These are phyloP conservation scores for Talaromyces sp. DNA, from an alignment of 2,329 filamentous ascomycete genomes.

Conservation along the genomic window DNA sequence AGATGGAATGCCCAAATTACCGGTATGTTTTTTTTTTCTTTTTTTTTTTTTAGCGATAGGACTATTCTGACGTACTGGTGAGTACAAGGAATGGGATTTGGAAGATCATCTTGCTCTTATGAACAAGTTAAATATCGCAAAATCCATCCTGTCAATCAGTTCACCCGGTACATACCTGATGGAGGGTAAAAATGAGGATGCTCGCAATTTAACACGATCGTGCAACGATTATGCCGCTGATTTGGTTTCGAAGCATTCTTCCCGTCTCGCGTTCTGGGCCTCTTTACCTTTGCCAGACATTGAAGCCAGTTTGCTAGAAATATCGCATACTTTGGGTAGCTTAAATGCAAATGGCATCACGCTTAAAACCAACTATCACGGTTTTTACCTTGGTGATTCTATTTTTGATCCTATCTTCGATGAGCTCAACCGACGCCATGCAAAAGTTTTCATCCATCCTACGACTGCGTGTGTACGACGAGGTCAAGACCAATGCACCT, in stretches of 20 bases:
- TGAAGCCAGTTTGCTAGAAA: conserved; percentile 42
- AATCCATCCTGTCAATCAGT: conserved; percentile 50
- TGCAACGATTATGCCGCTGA: conserved; percentile 24
- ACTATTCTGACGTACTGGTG: not conserved
- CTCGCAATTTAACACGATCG: conserved; percentile 32
- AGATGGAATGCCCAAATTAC: conserved; percentile 8
- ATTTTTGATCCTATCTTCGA: conserved; percentile 43
- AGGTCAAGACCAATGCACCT: not conserved
- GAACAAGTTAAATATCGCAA: conserved; percentile 43
- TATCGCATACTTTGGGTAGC: conserved; percentile 37
- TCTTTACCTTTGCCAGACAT: conserved; percentile 49
- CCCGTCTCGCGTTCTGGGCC: conserved; percentile 49
- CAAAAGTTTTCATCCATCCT: conserved; percentile 51
- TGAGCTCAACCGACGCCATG: conserved; percentile 41
- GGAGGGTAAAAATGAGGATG: conserved; percentile 30
- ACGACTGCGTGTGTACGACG: conserved; percentile 23
- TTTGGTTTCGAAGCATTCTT: conserved; percentile 19
- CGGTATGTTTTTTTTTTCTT: not conserved
- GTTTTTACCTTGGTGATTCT: conserved; percentile 46
- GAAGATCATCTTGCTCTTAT: conserved; percentile 47
- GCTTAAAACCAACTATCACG: conserved; percentile 49
- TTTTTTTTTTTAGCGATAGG: not conserved
- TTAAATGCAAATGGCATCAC: conserved; percentile 47
- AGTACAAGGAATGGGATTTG: conserved; percentile 37
- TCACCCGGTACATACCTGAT: conserved; percentile 48